phyloP scores from a whole-genome alignment of 169 alveolate genomes.

The Plasmodium ovale region DNA sequence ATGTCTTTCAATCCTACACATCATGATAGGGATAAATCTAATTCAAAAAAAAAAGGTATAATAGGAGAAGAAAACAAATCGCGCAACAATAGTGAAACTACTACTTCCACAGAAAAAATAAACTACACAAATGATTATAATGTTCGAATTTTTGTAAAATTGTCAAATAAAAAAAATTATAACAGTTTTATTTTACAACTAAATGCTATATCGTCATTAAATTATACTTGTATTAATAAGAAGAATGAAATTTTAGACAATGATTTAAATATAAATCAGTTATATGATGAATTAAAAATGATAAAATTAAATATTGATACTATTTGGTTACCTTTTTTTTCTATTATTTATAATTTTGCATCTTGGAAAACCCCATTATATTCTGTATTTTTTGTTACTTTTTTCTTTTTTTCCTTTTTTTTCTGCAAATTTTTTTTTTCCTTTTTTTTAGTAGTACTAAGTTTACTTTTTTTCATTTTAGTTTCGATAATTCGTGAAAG shows the following conservation, averaged over 20 bases:
- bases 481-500: conserved; percentile 71
- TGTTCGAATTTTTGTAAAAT: conserved; percentile 46
- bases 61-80: neutral
- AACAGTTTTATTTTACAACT: conserved; percentile 16
- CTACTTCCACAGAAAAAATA: neutral
- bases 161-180: conserved; percentile 29
- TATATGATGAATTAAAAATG: conserved; percentile 60
- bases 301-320: conserved; percentile 63
- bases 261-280: conserved; percentile 50
- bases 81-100: neutral
- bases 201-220: conserved; percentile 40
- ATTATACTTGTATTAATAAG: conserved; percentile 18
- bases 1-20: neutral
- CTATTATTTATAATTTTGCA: conserved; percentile 59
- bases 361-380: conserved; percentile 73
- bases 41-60: too few relatives aligned
- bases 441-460: conserved; percentile 57
- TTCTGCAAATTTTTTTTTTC: conserved; percentile 67
- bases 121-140: conserved; percentile 37
- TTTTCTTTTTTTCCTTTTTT: conserved; percentile 51
- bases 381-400: conserved; percentile 62
- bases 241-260: conserved; percentile 47
- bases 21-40: neutral
- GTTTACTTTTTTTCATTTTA: conserved; percentile 57
- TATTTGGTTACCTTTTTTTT: conserved; percentile 65